Conservation (phyloP, 2,329 filamentous ascomycete genomes). For the Lachnellula cervina region DNA sequence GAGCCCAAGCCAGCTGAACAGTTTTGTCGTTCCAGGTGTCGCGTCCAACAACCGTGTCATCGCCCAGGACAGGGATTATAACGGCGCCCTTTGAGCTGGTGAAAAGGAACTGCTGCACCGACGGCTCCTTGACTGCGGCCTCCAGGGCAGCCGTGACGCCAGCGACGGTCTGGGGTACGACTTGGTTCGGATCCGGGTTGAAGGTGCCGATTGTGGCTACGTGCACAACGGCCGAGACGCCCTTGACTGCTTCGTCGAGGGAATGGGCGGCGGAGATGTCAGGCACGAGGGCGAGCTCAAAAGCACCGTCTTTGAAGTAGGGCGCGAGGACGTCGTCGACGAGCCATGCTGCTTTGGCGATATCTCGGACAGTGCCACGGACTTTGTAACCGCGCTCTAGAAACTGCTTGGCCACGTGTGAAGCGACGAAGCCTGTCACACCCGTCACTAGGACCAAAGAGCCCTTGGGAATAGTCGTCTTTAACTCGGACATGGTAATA, state of each 20-base stretch:
- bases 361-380: conserved; percentile 40
- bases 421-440: conserved; percentile 41
- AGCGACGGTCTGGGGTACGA: conserved; percentile 34
- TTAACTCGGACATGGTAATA: not conserved
- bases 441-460: conserved; percentile 42
- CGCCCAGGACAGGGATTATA: conserved; percentile 18
- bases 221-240: conserved; percentile 35
- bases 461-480: conserved; percentile 24
- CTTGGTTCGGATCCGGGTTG: conserved; percentile 34
- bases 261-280: conserved; percentile 31
- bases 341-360: conserved; percentile 33
- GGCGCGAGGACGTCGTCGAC: conserved; percentile 28
- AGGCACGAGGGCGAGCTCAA: conserved; percentile 33
- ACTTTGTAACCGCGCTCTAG: conserved; percentile 39
- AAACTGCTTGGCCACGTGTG: conserved; percentile 38
- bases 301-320: conserved; percentile 23
- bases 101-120: conserved; percentile 38
- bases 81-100: conserved; percentile 31
- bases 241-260: conserved; percentile 28
- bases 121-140: conserved; percentile 31
- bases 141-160: conserved; percentile 32
- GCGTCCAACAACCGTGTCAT: conserved; percentile 18
- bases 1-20: conserved; percentile 34
- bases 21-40: conserved; percentile 35
- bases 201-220: conserved; percentile 35